Percentiles rank a stretch among this genome's conserved stretches.
Evolutionary conservation across 2,329 filamentous ascomycete species (phyloP).

Genomic region (Lojkania enalia): DNA sequence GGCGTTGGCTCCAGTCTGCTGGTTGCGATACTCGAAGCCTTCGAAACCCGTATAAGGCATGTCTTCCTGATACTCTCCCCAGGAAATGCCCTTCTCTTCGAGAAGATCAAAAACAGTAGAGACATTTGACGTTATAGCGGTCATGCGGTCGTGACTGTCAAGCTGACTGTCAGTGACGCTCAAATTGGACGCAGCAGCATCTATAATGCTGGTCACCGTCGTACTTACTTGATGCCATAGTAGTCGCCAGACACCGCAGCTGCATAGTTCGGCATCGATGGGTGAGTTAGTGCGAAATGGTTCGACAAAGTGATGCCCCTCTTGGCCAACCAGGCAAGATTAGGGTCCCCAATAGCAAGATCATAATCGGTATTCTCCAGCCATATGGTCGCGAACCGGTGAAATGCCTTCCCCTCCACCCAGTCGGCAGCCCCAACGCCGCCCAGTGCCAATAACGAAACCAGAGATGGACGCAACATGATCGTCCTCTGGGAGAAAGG

Average conservation of each 20-base stretch:
- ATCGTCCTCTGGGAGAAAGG: too few species aligned
- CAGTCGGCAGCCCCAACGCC: constrained; percentile 60
- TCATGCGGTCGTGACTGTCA: constrained; percentile 63
- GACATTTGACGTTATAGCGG: constrained; percentile 47
- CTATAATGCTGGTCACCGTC: too few species aligned
- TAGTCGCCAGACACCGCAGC: constrained; percentile 70
- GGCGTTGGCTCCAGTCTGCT: constrained; percentile 68
- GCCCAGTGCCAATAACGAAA: too few species aligned
- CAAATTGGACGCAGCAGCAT: not conserved
- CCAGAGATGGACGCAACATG: too few species aligned
- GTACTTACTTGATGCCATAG: constrained; percentile 62
- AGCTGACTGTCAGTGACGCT: not conserved
- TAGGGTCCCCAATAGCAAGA: constrained; percentile 65
- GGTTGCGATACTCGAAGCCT: constrained; percentile 61
- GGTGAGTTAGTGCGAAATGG: constrained; percentile 64
- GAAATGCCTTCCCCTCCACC: constrained; percentile 72
- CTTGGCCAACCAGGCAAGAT: constrained; percentile 60
- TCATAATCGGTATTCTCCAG: constrained; percentile 75
- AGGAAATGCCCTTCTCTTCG: constrained; percentile 48
- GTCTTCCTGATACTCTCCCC: constrained; percentile 74
- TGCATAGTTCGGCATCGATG: constrained; percentile 76
- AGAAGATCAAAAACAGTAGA: constrained; percentile 48
- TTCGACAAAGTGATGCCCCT: constrained; percentile 65
- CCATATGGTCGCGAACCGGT: constrained; percentile 74
- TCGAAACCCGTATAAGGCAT: constrained; percentile 74